Base-by-base conservation (phyloP, 176 grass and related monocot species). In the Juncus effusus region DNA sequence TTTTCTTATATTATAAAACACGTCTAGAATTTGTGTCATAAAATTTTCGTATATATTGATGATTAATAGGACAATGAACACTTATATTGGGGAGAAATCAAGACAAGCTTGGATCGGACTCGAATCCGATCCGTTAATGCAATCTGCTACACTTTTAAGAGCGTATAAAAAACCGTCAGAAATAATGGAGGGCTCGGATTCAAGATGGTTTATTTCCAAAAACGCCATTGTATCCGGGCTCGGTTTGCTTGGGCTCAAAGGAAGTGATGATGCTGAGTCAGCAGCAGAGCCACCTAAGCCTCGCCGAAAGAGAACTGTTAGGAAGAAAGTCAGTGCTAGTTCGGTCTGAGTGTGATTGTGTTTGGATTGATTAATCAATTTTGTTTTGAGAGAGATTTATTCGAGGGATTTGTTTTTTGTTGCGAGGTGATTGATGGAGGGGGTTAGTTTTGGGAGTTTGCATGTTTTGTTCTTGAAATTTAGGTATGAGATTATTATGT, bases 161-260 rank as follows among this genome's bases (percentile, higher is more conserved):
- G 68, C 82, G 68, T 90, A 93, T 61, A 90, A 78, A 45, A 87
- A 84, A 61, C 80, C 83, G 39, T 56, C 90, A 19, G 75, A 86
- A 54, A 81, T 59, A 73, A 44, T 74, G 52, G 78, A 87, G 2
- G 71, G 85, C 70, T 72, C 90, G 60, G 69, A 88, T 47, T 90
- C 88, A 28, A 90, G 87, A 44, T 99, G 94, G 94, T 93, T 93
- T 80, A 90, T 99, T 81, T 99, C 88, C 2, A 99, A 87, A 84
- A 85, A 99, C 80, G 83, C 94, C 10, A 74, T 93, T 12, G 84
- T 89, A 42, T 93, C 85, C 67, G 88, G 88, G 36, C 94, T 99
- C 73, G 82, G 93, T 52, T 82, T 97, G 79, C 80, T 93, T 13
- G 94, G 94, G 55, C 81, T 99, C 64, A 99, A 88, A 56, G 80